phyloP scores from a whole-genome alignment of 2,329 filamentous ascomycete species.

The Bimuria novae-zelandiae region DNA sequence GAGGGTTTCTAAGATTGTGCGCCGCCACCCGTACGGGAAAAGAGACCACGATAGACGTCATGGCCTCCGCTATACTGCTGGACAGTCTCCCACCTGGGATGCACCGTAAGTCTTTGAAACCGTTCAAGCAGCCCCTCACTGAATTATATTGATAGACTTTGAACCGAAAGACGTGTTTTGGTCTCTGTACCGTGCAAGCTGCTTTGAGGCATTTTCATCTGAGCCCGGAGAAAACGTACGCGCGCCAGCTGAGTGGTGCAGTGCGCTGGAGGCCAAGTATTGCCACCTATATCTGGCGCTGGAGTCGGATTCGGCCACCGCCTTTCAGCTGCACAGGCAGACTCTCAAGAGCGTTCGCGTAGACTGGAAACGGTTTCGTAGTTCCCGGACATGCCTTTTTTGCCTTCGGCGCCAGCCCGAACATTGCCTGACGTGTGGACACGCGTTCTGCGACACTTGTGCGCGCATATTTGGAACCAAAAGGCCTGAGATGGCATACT shows the following conservation, averaged over 20 bases:
- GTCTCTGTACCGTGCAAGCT: background rate
- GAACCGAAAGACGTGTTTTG: background rate
- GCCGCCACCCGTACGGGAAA: background rate
- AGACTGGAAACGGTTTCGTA: conserved; percentile 14
- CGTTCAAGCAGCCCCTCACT: background rate
- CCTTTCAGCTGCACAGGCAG: conserved; percentile 9
- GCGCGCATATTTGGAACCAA: conserved; percentile 12
- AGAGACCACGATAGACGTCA: conserved; percentile 5
- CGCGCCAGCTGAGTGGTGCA: conserved; percentile 1
- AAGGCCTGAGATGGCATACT: conserved; percentile 13
- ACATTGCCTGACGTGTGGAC: conserved; percentile 14
- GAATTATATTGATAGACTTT: background rate
- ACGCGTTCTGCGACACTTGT: conserved; percentile 16
- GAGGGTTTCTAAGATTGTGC: conserved; percentile 12
- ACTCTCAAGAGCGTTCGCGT: conserved; percentile 11
- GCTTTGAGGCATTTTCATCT: conserved; percentile 2
- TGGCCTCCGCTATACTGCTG: conserved; percentile 6
- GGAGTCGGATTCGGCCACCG: conserved; percentile 8
- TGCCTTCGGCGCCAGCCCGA: conserved; percentile 15
- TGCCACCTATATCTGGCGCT: background rate
- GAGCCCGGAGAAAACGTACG: background rate
- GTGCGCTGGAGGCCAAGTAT: conserved; percentile 3
- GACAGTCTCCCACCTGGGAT: conserved; percentile 2
- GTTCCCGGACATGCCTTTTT: conserved; percentile 13
- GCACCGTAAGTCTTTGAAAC: conserved; percentile 4